phyloP scores from a whole-genome alignment of 345 rosid genomes.

The Gossypium raimondii region DNA sequence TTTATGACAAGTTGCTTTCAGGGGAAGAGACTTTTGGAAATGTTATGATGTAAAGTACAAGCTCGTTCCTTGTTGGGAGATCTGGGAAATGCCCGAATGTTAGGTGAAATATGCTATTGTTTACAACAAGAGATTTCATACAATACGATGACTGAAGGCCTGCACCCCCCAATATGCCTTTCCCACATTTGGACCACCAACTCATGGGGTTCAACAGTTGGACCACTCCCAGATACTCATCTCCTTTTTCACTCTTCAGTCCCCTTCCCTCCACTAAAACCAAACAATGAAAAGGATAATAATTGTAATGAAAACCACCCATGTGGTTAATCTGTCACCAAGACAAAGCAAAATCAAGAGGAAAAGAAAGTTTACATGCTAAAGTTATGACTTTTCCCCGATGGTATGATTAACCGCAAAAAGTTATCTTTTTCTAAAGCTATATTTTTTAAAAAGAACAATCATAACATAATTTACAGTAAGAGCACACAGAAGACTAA shows the following conservation, averaged over 20 bases:
- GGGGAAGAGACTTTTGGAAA: not conserved
- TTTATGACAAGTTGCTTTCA: not conserved
- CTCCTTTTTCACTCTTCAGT: constrained; percentile 12
- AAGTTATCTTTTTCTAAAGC: not conserved
- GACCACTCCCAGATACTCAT: constrained; percentile 31
- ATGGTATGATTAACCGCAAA: constrained; percentile 5
- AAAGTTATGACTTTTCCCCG: constrained; percentile 4
- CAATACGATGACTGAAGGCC: constrained; percentile 28
- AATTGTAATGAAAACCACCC: constrained; percentile 19
- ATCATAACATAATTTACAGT: not conserved
- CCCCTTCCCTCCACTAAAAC: not conserved
- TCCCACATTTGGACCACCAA: constrained; percentile 44
- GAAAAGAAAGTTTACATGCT: not conserved
- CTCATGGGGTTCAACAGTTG: constrained; percentile 26
- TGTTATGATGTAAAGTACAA: not conserved
- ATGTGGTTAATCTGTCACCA: constrained; percentile 27
- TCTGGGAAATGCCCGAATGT: constrained; percentile 10
- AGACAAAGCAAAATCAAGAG: not conserved
- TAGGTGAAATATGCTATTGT: constrained; percentile 24
- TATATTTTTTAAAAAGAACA: not conserved
- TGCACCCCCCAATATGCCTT: constrained; percentile 23
- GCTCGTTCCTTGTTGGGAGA: not conserved
- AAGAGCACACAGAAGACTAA: not conserved
- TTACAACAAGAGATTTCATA: constrained; percentile 27
- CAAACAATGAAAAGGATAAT: constrained; percentile 14